phyloP scores from a whole-genome alignment of 495 filamentous ascomycete genomes.

The Sabuloglossum arenarium region DNA sequence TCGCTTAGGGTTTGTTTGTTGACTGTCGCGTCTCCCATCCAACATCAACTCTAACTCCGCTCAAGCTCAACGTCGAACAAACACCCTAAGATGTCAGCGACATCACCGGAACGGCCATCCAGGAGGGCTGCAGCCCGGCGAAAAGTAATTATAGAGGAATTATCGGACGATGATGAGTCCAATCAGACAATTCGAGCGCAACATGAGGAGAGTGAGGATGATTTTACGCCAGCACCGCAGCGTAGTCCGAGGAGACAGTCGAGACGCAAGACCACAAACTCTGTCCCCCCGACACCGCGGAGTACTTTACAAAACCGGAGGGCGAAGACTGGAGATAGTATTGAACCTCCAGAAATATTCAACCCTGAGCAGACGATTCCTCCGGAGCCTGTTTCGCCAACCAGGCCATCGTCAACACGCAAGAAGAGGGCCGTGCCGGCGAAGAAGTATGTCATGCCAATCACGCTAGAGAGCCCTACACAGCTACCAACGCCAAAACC shows the following conservation, averaged over 20 bases:
- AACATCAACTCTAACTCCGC: neutral
- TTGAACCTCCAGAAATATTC: constrained; percentile 38
- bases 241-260: constrained; percentile 25
- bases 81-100: constrained; percentile 27
- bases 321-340: constrained; percentile 22
- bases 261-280: constrained; percentile 35
- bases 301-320: constrained; percentile 12
- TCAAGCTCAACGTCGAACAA: neutral
- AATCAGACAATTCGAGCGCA: constrained; percentile 30
- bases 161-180: constrained; percentile 45
- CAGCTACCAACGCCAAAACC: constrained; percentile 30
- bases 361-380: constrained; percentile 33
- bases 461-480: constrained; percentile 23
- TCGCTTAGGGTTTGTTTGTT: constrained; percentile 7
- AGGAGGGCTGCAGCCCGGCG: constrained; percentile 51
- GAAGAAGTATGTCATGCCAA: constrained; percentile 2
- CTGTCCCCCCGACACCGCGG: constrained; percentile 22
- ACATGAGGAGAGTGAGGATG: constrained; percentile 45
- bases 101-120: constrained; percentile 51
- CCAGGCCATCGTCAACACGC: constrained; percentile 30
- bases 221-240: constrained; percentile 56
- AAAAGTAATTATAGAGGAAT: constrained; percentile 53
- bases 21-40: constrained; percentile 3
- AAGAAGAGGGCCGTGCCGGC: constrained; percentile 52
- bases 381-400: constrained; percentile 37